phyloP scores from a whole-genome alignment of 805 yeast genomes.

The Ogataea philodendri region DNA sequence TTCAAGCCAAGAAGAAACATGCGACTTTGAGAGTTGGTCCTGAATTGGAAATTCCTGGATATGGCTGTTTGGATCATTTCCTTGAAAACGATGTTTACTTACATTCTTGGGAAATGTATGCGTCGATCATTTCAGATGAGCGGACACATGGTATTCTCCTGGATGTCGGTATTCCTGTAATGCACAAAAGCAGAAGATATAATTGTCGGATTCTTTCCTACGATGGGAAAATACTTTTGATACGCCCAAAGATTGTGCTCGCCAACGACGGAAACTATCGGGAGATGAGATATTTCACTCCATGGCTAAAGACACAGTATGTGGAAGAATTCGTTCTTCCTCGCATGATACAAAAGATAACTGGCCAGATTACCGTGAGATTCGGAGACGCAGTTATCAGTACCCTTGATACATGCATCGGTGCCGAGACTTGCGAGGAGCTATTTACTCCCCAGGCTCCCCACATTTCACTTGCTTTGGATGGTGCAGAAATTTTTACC shows the following conservation, averaged over 20 bases:
- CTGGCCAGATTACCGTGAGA: slow-evolving; percentile 65
- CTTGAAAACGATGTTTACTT: slow-evolving; percentile 82
- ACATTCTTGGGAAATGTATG: slow-evolving; percentile 95
- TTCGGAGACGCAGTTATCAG: slow-evolving; percentile 91
- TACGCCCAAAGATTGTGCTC: slow-evolving; percentile 88
- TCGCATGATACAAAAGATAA: slow-evolving; percentile 56
- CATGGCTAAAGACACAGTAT: slow-evolving; percentile 81
- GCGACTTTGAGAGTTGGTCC: slow-evolving; percentile 94
- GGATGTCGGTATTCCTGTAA: slow-evolving; percentile 93
- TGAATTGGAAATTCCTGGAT: slow-evolving; percentile 91
- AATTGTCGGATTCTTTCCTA: slow-evolving; percentile 86
- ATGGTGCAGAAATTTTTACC: slow-evolving; percentile 96
- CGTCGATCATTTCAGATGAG: slow-evolving; percentile 64
- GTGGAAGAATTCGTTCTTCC: slow-evolving; percentile 78
- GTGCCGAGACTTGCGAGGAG: slow-evolving; percentile 99
- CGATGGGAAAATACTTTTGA: slow-evolving; percentile 75
- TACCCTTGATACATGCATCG: slow-evolving; percentile 82
- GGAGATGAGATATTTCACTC: slow-evolving; percentile 95
- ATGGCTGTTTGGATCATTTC: slow-evolving; percentile 93
- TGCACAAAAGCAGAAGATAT: slow-evolving; percentile 84
- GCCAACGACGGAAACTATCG: slow-evolving; percentile 98
- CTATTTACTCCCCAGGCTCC: slow-evolving; percentile 96
- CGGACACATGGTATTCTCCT: slow-evolving; percentile 74
- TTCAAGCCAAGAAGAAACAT: slow-evolving; percentile 67
- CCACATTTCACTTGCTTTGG: slow-evolving; percentile 85